These are phyloP conservation scores for Vaccinium myrtillus DNA, from an alignment of 148 eudicot species.

Conservation along the genomic window DNA sequence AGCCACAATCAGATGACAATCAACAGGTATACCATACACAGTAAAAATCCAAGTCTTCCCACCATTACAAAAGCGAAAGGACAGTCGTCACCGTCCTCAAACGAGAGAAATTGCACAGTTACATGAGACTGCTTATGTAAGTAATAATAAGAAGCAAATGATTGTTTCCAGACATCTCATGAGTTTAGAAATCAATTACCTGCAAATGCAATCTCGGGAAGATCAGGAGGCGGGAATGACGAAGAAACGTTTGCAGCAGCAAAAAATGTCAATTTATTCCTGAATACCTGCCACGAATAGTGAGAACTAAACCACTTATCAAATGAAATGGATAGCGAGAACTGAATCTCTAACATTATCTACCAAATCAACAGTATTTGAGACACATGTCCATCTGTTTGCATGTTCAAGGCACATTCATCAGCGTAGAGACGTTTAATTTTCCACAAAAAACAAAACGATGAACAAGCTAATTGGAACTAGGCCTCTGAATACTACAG, in stretches of 20 bases:
- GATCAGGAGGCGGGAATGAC: slow-evolving; percentile 78
- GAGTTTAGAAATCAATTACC: slow-evolving; percentile 32
- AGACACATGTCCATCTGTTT: neutral
- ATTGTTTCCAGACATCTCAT: neutral
- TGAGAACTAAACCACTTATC: slow-evolving; percentile 13
- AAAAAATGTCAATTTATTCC: slow-evolving; percentile 78
- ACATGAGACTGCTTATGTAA: neutral
- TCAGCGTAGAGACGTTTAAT: neutral
- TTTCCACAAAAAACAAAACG: neutral
- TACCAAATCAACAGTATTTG: slow-evolving; percentile 15
- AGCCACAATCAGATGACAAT: neutral
- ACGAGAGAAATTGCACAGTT: neutral
- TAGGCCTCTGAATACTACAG: neutral
- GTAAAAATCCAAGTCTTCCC: neutral
- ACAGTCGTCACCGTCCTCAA: neutral
- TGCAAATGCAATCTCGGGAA: slow-evolving; percentile 97
- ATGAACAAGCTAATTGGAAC: neutral
- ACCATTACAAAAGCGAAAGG: neutral
- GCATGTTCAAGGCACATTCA: neutral
- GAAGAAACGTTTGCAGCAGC: slow-evolving; percentile 94
- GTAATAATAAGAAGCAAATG: neutral
- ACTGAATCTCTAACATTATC: neutral
- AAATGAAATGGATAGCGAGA: slow-evolving; percentile 24
- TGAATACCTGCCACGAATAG: slow-evolving; percentile 62
- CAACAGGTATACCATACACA: neutral